phyloP scores from a whole-genome alignment of 1,284 basidiomycete genomes.

The Naganishia albida region DNA sequence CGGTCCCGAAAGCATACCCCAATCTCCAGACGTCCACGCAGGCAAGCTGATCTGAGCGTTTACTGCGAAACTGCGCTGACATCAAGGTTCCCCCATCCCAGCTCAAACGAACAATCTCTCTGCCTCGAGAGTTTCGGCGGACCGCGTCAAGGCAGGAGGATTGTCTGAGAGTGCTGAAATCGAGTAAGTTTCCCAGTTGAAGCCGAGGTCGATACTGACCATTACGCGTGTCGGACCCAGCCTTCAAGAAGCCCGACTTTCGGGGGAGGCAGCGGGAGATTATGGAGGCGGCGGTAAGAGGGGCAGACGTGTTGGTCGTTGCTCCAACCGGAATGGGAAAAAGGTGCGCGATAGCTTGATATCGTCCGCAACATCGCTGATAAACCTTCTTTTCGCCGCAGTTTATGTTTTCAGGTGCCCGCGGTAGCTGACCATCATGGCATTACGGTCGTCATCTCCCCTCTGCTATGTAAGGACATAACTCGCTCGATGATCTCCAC shows the following conservation, averaged over 20 bases:
- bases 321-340: conserved; percentile 89
- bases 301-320: conserved; percentile 75
- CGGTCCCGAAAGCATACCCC: conserved; percentile 34
- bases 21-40: conserved; percentile 38
- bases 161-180: conserved; percentile 42
- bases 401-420: conserved; percentile 83
- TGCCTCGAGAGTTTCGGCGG: conserved; percentile 41
- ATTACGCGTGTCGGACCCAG: conserved; percentile 51
- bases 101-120: conserved; percentile 31
- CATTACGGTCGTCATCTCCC: conserved; percentile 75
- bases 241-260: conserved; percentile 67
- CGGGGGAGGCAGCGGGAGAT: conserved; percentile 76
- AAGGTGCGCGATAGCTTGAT: conserved; percentile 55
- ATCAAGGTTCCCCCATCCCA: neutral
- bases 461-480: conserved; percentile 64
- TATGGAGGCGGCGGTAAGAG: conserved; percentile 66
- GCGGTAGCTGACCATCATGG: conserved; percentile 71
- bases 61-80: neutral
- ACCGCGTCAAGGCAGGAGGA: conserved; percentile 48
- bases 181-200: conserved; percentile 40
- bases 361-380: neutral
- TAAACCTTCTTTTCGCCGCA: neutral
- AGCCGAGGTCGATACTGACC: neutral
- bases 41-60: conserved; percentile 5
- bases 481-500: neutral